These are phyloP conservation scores for Mycena crocata DNA, from an alignment of 768 basidiomycete species.

Conservation along the genomic window DNA sequence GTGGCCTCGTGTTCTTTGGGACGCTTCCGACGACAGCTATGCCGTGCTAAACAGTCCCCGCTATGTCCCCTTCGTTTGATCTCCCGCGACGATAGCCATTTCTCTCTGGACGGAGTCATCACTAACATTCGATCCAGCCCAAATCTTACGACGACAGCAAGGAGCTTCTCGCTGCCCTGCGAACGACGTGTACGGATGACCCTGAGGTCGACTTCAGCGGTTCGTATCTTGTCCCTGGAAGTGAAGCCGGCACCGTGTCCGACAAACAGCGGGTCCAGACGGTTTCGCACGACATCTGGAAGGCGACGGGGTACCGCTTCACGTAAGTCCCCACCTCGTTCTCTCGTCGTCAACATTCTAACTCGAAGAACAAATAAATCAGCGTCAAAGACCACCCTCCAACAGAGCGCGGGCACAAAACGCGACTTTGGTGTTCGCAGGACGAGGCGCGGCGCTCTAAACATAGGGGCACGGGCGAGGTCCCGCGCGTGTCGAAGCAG, in stretches of 20 bases:
- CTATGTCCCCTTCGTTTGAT: no score
- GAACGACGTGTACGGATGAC: conserved; percentile 29
- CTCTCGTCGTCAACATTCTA: conserved; percentile 9
- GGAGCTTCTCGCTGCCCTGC: conserved; percentile 25
- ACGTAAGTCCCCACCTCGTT: conserved; percentile 49
- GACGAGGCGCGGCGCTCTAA: conserved; percentile 59
- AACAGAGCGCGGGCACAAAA: conserved; percentile 60
- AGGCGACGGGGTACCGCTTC: conserved; percentile 61
- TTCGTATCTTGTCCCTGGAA: conserved; percentile 47
- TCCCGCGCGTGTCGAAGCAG: conserved; percentile 50
- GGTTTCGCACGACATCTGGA: conserved; percentile 59
- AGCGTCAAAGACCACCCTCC: conserved; percentile 64
- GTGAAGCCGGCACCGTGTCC: conserved; percentile 36
- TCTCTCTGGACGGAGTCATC: neutral
- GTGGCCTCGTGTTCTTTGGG: no score
- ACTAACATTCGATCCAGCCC: conserved; percentile 10
- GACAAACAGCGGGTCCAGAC: conserved; percentile 57
- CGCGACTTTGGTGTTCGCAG: conserved; percentile 63
- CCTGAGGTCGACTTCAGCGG: conserved; percentile 57
- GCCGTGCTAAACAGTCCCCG: no score
- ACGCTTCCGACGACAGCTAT: no score
- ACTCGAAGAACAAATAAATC: no score
- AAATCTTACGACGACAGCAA: conserved; percentile 11
- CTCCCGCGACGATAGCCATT: no score
- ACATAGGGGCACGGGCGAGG: conserved; percentile 41